Evolutionary conservation across 1,139 yeast genomes (phyloP).

Genomic region (Kluyveromyces sp.): DNA sequence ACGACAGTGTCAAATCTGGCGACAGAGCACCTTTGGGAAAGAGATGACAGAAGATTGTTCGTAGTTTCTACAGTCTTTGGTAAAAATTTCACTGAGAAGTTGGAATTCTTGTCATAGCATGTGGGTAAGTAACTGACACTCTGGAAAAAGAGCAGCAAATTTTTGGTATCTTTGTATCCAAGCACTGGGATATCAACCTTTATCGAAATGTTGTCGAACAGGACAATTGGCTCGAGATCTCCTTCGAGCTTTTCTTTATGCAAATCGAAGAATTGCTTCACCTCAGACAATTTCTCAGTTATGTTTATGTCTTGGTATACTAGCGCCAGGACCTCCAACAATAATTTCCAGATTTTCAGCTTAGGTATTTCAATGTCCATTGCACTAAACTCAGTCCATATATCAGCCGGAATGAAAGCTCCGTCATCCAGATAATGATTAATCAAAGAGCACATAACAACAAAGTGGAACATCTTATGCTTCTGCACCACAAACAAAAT

Average conservation of each 20-base stretch:
- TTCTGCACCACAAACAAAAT: background rate
- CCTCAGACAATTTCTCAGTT: constrained; percentile 20
- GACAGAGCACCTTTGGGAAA: constrained; percentile 8
- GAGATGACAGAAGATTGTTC: constrained; percentile 12
- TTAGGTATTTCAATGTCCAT: constrained; percentile 4
- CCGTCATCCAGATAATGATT: constrained; percentile 17
- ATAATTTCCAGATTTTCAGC: constrained; percentile 20
- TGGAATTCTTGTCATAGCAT: constrained; percentile 27
- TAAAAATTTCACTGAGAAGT: constrained; percentile 27
- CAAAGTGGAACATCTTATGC: constrained; percentile 4
- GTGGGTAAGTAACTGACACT: constrained; percentile 30
- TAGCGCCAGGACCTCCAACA: constrained; percentile 19
- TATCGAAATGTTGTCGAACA: constrained; percentile 11
- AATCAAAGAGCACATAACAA: constrained; percentile 10
- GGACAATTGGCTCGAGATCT: constrained; percentile 7
- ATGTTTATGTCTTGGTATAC: constrained; percentile 27
- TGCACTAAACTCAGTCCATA: constrained; percentile 8
- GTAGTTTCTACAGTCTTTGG: constrained; percentile 25
- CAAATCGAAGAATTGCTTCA: constrained; percentile 22
- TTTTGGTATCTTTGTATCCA: constrained; percentile 25
- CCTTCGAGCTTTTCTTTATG: constrained; percentile 16
- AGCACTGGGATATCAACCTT: constrained; percentile 18
- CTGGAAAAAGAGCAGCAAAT: constrained; percentile 26
- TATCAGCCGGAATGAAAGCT: constrained; percentile 11
- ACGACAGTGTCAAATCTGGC: constrained; percentile 10